Evolutionary conservation across 73 alveolate species (phyloP).

Genomic region (Tetrahymena borealis): DNA sequence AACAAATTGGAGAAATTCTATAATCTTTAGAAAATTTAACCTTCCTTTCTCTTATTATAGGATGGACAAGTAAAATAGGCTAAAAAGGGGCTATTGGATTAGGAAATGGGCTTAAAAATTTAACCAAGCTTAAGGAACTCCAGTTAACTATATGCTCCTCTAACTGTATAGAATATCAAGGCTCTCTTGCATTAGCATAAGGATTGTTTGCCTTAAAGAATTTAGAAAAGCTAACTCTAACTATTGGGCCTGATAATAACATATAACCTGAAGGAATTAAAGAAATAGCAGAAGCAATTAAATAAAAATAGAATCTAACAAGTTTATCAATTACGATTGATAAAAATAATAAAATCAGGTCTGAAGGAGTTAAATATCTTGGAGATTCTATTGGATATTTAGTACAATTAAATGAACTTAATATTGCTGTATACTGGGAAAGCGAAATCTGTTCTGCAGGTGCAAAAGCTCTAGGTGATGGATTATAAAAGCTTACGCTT

Average conservation of each 20-base stretch:
- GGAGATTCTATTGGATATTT: background rate
- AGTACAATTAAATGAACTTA: too few relatives aligned
- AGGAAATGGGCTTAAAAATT: background rate
- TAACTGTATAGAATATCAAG: background rate
- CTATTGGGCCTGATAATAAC: background rate
- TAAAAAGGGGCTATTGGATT: background rate
- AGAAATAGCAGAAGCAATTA: background rate
- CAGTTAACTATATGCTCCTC: background rate
- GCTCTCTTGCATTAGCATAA: background rate
- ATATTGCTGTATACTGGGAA: background rate
- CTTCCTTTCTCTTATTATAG: background rate
- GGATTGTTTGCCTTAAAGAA: background rate
- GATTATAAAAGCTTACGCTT: too few relatives aligned
- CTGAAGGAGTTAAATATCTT: background rate
- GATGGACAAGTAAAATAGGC: background rate
- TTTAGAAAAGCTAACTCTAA: background rate
- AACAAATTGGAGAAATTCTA: background rate
- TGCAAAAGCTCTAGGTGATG: background rate
- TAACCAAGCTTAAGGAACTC: background rate
- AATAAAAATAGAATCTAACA: too few relatives aligned
- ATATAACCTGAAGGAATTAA: background rate
- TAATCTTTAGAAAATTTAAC: background rate
- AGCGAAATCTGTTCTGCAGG: background rate
- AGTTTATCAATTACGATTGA: background rate
- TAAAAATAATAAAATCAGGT: background rate